Base-by-base conservation (phyloP, 306 rosid species). In the Crotalaria pallida region DNA sequence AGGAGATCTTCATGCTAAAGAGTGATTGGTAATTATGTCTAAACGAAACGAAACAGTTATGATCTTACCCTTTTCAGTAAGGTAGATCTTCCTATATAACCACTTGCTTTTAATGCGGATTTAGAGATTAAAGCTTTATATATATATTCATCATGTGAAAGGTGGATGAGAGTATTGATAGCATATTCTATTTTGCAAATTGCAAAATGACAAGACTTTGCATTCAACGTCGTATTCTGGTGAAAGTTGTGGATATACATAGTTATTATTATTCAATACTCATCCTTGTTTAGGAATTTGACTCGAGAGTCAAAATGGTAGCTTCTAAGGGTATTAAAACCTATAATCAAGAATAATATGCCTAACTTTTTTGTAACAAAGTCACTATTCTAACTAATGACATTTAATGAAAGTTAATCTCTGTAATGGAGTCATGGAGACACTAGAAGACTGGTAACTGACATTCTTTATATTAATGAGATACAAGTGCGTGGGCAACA, bases 181-280 rank as follows among this genome's bases (percentile, higher is more conserved):
- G n/a, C 51, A 62, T 63, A 53, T 77, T 49, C 18, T 58, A 18
- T 59, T 51, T 22, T 26, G 24, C 24, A 57, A 24, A 70, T 27
- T 18, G 33, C 19, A 57, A 34, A 70, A 41, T 70, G 71, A 49
- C 69, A 62, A 62, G 45, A 58, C 18, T 15, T 29, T 29, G n/a
- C 43, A 56, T 51, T 65, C 53, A 58, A 59, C 22, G 3, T 47
- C 10, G 11, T 24, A 33, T 52, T 18, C 26, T 23, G 71, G 41
- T 49, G 71, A 58, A 80, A 75, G 58, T 48, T 65, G 65, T 64
- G 74, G 36, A 40, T n/a, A n/a, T n/a, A n/a, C n/a, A n/a, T n/a
- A n/a, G n/a, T n/a, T n/a, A n/a, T n/a, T 49, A 38, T 22, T 6
- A 40, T 47, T 69, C 65, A 75, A 67, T 58, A 34, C 36, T 65